Evolutionary conservation across 768 basidiomycete species (phyloP), one percentile per base, ranked within the genome.

Genomic region (Cubamyces lactineus): DNA sequence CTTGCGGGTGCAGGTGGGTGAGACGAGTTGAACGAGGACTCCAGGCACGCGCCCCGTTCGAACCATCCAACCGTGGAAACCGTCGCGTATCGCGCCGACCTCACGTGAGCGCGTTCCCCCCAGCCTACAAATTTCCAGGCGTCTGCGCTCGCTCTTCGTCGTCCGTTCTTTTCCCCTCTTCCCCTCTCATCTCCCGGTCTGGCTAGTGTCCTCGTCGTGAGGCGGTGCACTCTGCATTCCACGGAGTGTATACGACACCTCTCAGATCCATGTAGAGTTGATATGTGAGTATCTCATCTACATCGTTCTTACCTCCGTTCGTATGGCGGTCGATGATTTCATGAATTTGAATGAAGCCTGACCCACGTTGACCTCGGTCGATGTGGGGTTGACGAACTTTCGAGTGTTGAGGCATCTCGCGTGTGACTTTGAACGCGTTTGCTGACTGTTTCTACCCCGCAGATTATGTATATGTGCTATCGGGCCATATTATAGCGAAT

Each of bases 51-150:
- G 24, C 53, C 57, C 34, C 42, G 48, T 40, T 52, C 53, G 30
- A 26, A 45, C 30, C 47, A 24, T 48, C 38, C 26, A 64, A 64
- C 63, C 63, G 63, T 60, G 63, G 63, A 56, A 64, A 64, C 47
- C 30, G 45, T 59, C 63, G 58, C 63, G 62, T 63, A 63, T 28
- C 62, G 62, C 62, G 57, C 48, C 15, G 5, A 0, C 4, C 17
- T 60, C 63, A 64, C 59, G 58, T 59, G 63, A 52, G 21, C 63
- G 63, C 58, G 63, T 59, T 58, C 15, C 26, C 30, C 52, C 8
- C 30, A 16, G 28, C 43, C 51, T 59, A 51, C 57, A 59, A 59
- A 59, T 59, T 59, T 59, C 48, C 49, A 30, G 41, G 49, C 41
- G 28, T 15, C 42, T 56, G 15, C 43, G 1, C n/a, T 15, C 43